phyloP scores from a whole-genome alignment of 2,329 filamentous ascomycete species.

The Fusarium fujikuroi region DNA sequence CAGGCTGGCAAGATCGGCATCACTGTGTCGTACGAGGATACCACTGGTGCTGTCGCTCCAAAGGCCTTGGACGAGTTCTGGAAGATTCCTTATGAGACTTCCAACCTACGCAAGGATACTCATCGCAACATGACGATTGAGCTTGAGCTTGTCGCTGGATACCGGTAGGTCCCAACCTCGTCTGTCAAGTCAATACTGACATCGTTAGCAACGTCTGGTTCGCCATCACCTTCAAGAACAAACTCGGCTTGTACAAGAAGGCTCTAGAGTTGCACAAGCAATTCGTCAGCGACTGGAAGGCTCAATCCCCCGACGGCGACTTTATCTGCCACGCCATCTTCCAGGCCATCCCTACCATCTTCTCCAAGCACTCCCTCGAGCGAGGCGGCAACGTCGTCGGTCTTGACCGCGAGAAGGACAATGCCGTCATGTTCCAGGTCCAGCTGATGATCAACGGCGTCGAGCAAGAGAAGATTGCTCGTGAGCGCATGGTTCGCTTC shows the following conservation, averaged over 20 bases:
- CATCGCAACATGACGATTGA: conserved; percentile 19
- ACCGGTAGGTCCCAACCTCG: neutral
- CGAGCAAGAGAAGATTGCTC: conserved; percentile 11
- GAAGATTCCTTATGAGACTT: conserved; percentile 7
- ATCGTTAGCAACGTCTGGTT: conserved; percentile 3
- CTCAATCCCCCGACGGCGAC: conserved; percentile 1
- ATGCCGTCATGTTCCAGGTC: conserved; percentile 15
- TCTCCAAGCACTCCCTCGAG: conserved; percentile 11
- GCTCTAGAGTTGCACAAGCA: conserved; percentile 4
- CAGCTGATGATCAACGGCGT: conserved; percentile 14
- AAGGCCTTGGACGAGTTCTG: conserved; percentile 9
- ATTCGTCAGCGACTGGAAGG: conserved; percentile 12
- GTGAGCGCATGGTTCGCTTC: conserved; percentile 14
- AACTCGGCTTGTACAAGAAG: conserved; percentile 5
- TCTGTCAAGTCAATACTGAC: rapidly evolving
- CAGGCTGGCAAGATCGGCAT: conserved; percentile 6
- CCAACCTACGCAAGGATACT: conserved; percentile 12
- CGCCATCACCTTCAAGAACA: conserved; percentile 15
- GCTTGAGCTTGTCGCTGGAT: conserved; percentile 13
- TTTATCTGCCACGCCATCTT: conserved; percentile 20
- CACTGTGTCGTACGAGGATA: conserved; percentile 13
- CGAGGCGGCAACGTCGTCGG: conserved; percentile 10
- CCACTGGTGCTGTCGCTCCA: neutral
- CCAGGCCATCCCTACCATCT: conserved; percentile 13
- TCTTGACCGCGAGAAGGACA: conserved; percentile 6